Percentiles rank a stretch among this genome's conserved stretches.
These are phyloP conservation scores for Penicillium aurantiogriseum DNA, from an alignment of 2,329 filamentous ascomycete genomes.

Conservation along the genomic window DNA sequence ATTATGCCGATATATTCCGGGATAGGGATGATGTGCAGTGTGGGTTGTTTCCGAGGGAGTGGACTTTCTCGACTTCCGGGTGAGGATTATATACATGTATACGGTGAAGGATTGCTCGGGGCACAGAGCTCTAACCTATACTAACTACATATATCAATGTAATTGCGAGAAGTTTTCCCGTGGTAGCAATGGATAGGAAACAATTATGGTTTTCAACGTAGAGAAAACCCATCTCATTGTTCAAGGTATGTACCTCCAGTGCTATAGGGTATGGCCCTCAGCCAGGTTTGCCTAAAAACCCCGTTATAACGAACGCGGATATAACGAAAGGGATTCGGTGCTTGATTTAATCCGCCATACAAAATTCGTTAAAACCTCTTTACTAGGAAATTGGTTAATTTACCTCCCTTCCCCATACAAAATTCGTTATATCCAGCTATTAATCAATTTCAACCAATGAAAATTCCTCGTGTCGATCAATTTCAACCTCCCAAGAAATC, in stretches of 20 bases:
- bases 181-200: neutral
- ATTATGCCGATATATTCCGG: constrained; percentile 35
- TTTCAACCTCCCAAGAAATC: no score
- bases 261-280: neutral
- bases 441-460: no score
- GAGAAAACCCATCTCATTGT: neutral
- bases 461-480: no score
- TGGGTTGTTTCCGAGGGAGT: constrained; percentile 33
- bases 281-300: neutral
- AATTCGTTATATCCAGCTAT: no score
- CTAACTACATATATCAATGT: neutral
- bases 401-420: no score
- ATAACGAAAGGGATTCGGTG: no score
- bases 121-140: neutral
- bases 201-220: neutral
- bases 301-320: no score
- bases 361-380: no score
- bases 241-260: neutral
- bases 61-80: constrained; percentile 25
- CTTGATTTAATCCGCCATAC: no score
- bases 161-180: neutral
- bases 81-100: neutral
- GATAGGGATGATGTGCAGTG: no score
- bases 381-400: no score
- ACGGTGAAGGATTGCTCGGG: neutral